phyloP scores from a whole-genome alignment of 495 filamentous ascomycete genomes.

The Hypoxylon perforatum region DNA sequence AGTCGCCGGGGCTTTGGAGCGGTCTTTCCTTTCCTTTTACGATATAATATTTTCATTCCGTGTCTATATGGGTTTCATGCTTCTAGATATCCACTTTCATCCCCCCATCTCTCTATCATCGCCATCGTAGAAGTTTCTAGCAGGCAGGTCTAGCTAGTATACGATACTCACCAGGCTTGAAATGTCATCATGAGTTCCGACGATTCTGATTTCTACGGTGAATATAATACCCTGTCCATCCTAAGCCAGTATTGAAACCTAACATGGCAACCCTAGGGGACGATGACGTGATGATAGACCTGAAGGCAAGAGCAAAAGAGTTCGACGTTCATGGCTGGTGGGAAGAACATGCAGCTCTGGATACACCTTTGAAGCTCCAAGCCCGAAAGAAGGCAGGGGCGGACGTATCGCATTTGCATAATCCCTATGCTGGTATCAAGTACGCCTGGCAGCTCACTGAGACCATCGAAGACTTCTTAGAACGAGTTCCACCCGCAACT shows the following conservation, averaged over 20 bases:
- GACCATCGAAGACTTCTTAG: conserved; percentile 68
- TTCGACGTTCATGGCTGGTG: conserved; percentile 64
- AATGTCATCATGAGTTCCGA: conserved; percentile 61
- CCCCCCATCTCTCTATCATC: conserved; percentile 5
- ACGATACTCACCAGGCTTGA: conserved; percentile 3
- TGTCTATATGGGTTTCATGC: not conserved
- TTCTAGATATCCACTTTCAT: not conserved
- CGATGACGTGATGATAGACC: conserved; percentile 54
- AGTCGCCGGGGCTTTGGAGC: not conserved
- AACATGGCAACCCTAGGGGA: conserved; percentile 56
- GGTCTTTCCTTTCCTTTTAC: conserved; percentile 6
- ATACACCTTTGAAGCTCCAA: conserved; percentile 35
- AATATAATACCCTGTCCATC: conserved; percentile 30
- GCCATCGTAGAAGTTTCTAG: not conserved
- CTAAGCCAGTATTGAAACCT: conserved; percentile 22
- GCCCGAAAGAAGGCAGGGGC: conserved; percentile 27
- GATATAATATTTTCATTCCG: not conserved
- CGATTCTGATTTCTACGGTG: conserved; percentile 80
- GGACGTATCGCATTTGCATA: conserved; percentile 49
- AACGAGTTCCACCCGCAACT: conserved; percentile 72
- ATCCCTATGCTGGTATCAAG: conserved; percentile 55
- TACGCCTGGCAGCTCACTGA: conserved; percentile 67
- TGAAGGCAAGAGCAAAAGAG: conserved; percentile 46
- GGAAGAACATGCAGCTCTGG: conserved; percentile 45
- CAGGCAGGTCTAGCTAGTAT: not conserved